Conservation (phyloP, 176 grass and related monocot species). For the Bothriochloa decipiens region DNA sequence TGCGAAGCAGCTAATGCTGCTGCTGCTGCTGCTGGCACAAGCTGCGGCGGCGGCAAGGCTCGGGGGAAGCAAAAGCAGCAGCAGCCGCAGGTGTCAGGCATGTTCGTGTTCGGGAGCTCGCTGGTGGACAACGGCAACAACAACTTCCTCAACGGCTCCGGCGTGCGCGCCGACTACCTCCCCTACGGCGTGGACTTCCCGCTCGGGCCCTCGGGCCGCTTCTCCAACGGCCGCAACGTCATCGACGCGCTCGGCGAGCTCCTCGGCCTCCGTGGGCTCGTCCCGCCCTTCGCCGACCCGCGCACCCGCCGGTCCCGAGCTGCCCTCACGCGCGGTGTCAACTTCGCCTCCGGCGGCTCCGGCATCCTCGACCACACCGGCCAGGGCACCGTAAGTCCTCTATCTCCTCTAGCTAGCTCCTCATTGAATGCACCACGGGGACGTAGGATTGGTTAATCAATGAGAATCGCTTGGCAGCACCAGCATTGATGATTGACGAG, state of each 20-base stretch:
- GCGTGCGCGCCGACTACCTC: constrained; percentile 66
- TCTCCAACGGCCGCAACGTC: constrained; percentile 75
- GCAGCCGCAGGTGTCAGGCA: constrained; percentile 22
- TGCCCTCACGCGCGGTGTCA: constrained; percentile 44
- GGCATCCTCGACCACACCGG: constrained; percentile 73
- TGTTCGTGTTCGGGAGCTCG: constrained; percentile 87
- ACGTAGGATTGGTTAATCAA: not conserved
- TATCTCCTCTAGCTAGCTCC: not conserved
- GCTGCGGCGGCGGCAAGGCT: not conserved
- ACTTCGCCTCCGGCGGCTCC: constrained; percentile 79
- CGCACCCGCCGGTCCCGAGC: constrained; percentile 40
- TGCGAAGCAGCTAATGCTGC: not conserved
- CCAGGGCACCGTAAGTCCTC: constrained; percentile 13
- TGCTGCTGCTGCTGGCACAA: not conserved
- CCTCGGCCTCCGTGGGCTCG: constrained; percentile 46
- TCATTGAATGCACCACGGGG: not conserved
- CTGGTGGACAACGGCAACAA: constrained; percentile 83
- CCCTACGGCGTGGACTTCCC: constrained; percentile 85
- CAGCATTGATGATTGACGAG: too few species aligned
- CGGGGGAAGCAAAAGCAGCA: not conserved
- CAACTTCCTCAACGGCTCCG: constrained; percentile 58
- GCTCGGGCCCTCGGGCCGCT: constrained; percentile 60
- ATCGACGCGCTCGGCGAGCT: constrained; percentile 70
- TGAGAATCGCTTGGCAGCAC: not conserved
- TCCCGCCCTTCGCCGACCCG: constrained; percentile 65